These are phyloP conservation scores for Apiotrichum brassicae DNA, from an alignment of 1,284 basidiomycete species.

Conservation along the genomic window DNA sequence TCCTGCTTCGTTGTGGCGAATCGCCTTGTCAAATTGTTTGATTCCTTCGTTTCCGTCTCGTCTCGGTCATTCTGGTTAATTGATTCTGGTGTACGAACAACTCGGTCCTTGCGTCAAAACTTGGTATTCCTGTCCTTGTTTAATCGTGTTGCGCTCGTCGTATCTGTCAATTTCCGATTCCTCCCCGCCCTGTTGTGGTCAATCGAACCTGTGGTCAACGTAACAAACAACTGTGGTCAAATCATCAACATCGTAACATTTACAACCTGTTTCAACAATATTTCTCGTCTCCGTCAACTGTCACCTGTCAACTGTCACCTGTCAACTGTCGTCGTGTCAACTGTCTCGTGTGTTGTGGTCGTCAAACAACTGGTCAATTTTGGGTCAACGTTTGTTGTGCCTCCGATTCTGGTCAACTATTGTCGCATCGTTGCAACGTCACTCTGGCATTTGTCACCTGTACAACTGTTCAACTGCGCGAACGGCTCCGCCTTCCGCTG, in stretches of 20 bases:
- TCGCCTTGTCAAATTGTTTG: background rate
- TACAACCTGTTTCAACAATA: background rate
- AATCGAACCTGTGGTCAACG: background rate
- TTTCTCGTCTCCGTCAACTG: background rate
- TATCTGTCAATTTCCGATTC: constrained; percentile 2
- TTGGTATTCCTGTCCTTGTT: background rate
- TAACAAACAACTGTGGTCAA: background rate
- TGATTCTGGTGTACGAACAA: background rate
- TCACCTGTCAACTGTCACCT: background rate
- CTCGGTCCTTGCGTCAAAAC: background rate
- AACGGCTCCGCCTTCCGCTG: constrained; percentile 4
- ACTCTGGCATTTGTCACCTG: background rate
- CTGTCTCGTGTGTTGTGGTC: background rate
- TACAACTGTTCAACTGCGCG: constrained; percentile 3
- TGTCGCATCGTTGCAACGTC: background rate
- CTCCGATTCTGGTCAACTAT: background rate
- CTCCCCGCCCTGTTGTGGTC: background rate
- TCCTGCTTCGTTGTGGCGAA: background rate
- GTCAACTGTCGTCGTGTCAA: background rate
- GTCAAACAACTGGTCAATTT: background rate
- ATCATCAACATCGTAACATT: background rate
- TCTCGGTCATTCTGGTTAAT: background rate
- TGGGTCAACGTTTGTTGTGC: background rate
- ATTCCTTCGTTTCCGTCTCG: background rate
- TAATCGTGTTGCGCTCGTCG: constrained; percentile 4